These are phyloP conservation scores for Amylocystis lapponica DNA, from an alignment of 768 basidiomycete genomes.

Conservation along the genomic window DNA sequence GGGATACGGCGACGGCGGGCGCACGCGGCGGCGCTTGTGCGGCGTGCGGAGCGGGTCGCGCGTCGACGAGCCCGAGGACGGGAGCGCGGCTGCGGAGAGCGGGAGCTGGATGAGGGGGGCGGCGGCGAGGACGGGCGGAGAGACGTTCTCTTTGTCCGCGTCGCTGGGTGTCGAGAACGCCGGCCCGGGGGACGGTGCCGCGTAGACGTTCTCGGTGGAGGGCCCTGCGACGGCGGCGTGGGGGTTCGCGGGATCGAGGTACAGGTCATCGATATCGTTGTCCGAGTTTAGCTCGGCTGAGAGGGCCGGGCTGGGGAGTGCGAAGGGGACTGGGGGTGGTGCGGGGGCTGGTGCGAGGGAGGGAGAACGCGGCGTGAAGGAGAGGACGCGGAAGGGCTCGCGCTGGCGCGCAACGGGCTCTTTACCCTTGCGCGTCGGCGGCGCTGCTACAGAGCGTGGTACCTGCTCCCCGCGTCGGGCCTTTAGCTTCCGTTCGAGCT, in stretches of 20 bases:
- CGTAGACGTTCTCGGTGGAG: neutral
- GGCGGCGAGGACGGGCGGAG: neutral
- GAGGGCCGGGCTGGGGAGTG: constrained; percentile 18
- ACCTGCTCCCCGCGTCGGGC: constrained; percentile 6
- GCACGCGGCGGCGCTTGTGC: constrained; percentile 17
- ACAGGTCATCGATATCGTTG: constrained; percentile 20
- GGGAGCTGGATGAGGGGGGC: neutral
- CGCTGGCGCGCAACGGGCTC: constrained; percentile 5
- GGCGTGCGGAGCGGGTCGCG: constrained; percentile 19
- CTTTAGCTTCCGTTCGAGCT: constrained; percentile 20
- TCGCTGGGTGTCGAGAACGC: neutral
- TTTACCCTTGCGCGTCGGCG: constrained; percentile 2
- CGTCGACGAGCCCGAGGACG: constrained; percentile 9
- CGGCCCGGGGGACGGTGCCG: neutral
- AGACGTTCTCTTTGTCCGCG: constrained; percentile 17
- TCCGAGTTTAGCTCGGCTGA: constrained; percentile 18
- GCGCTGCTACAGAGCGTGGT: neutral
- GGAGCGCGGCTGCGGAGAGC: constrained; percentile 1
- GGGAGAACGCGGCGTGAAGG: constrained; percentile 7
- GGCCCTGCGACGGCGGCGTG: neutral
- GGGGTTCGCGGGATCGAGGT: constrained; percentile 12
- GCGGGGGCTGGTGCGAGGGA: constrained; percentile 6
- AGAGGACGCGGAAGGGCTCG: constrained; percentile 16
- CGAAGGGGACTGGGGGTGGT: neutral
- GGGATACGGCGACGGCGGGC: constrained; percentile 18